phyloP scores from a whole-genome alignment of 164 flowering plant genomes.

The Euptelea pleiosperma region DNA sequence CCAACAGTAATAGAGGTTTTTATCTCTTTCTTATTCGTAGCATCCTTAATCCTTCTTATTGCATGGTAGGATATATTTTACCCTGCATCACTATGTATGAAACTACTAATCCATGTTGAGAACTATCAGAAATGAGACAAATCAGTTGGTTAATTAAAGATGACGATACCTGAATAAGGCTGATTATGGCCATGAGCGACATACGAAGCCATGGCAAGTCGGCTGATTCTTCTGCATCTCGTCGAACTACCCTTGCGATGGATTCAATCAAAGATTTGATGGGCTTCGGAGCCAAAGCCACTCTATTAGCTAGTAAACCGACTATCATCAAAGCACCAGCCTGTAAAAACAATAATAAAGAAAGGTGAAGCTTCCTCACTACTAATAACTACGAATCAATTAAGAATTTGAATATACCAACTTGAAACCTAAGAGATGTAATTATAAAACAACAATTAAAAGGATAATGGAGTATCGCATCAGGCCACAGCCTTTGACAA shows the following conservation, averaged over 20 bases:
- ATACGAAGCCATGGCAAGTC: constrained; percentile 63
- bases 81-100: too few species aligned
- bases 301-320: constrained; percentile 61
- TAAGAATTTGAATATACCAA: background rate
- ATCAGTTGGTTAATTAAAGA: background rate
- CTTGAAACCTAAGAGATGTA: background rate
- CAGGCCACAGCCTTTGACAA: background rate
- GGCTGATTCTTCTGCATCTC: constrained; percentile 48
- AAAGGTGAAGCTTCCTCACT: background rate
- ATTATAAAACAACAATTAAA: too few species aligned
- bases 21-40: too few species aligned
- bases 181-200: constrained; percentile 64
- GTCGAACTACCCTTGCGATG: constrained; percentile 52
- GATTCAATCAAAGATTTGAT: constrained; percentile 51
- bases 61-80: too few species aligned
- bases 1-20: too few species aligned
- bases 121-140: background rate
- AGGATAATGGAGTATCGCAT: too few species aligned
- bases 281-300: constrained; percentile 47
- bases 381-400: background rate
- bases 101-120: background rate
- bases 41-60: too few species aligned
- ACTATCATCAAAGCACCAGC: constrained; percentile 92
- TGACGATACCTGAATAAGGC: constrained; percentile 69
- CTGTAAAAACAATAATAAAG: constrained; percentile 29